Evolutionary conservation across 352 stramenopile genomes (phyloP).

Genomic region (Phytophthora hybrid): DNA sequence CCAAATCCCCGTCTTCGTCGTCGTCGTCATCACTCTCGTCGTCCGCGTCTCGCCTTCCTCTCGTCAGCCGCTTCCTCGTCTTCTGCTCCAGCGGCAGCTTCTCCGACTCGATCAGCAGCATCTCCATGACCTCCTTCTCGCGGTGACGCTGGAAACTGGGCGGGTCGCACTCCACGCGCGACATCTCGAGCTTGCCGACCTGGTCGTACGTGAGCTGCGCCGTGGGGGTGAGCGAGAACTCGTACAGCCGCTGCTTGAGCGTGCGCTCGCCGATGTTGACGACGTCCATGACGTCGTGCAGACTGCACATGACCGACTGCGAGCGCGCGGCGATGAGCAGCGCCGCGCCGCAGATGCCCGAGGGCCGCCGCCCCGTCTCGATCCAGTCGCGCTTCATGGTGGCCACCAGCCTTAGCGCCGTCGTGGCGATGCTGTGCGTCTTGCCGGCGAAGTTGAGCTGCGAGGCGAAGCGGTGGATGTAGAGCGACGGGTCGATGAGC

Average conservation of each 20-base stretch:
- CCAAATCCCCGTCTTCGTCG: constrained; percentile 26
- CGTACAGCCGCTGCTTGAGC: constrained; percentile 95
- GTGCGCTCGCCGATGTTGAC: constrained; percentile 98
- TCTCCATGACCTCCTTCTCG: constrained; percentile 92
- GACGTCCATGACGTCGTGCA: constrained; percentile 91
- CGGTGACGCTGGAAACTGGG: constrained; percentile 90
- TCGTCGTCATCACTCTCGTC: constrained; percentile 42
- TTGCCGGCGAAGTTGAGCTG: constrained; percentile 98
- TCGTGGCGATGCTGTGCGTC: constrained; percentile 94
- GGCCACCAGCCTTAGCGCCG: constrained; percentile 95
- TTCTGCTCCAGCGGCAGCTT: constrained; percentile 64
- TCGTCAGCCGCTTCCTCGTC: constrained; percentile 35
- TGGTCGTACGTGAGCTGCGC: constrained; percentile 96
- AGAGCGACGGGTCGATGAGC: constrained; percentile 98
- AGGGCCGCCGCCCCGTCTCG: constrained; percentile 95
- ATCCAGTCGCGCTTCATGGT: constrained; percentile 99
- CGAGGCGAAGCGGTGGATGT: constrained; percentile 98
- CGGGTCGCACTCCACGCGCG: constrained; percentile 88
- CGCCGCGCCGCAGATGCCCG: constrained; percentile 97
- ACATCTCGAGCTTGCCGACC: constrained; percentile 92
- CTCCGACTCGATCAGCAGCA: constrained; percentile 87
- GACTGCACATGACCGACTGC: constrained; percentile 93
- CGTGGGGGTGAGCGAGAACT: constrained; percentile 97
- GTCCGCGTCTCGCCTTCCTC: constrained; percentile 23
- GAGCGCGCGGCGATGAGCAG: constrained; percentile 97